Evolutionary conservation across 192 early-diverging fungal genomes (phyloP).

Genomic region (Coemansia interrupta): DNA sequence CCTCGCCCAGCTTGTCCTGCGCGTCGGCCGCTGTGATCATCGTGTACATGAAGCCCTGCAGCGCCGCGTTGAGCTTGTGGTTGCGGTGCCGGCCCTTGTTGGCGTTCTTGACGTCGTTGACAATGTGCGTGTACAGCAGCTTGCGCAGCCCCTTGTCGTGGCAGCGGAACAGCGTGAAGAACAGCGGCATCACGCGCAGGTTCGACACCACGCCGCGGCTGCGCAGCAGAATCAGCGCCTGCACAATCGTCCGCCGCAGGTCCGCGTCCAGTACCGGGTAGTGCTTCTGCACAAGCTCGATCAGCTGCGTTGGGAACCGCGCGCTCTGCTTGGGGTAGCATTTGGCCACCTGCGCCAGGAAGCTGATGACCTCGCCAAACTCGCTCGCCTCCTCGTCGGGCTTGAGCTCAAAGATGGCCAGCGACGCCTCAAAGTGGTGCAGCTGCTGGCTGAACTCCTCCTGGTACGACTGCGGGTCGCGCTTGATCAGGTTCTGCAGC

Average conservation of each 20-base stretch:
- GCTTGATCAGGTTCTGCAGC: conserved; percentile 96
- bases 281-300: conserved; percentile 77
- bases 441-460: conserved; percentile 94
- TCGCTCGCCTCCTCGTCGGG: conserved; percentile 75
- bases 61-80: conserved; percentile 95
- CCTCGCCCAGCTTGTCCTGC: conserved; percentile 63
- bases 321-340: conserved; percentile 84
- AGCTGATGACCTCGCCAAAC: conserved; percentile 85
- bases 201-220: conserved; percentile 78
- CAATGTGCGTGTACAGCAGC: conserved; percentile 88
- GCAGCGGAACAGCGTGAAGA: conserved; percentile 94
- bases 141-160: conserved; percentile 88
- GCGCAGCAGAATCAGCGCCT: conserved; percentile 82
- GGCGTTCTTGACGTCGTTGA: conserved; percentile 89
- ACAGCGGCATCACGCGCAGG: conserved; percentile 73
- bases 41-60: conserved; percentile 98
- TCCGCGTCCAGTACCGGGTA: conserved; percentile 79
- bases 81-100: conserved; percentile 88
- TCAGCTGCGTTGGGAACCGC: conserved; percentile 79
- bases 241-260: conserved; percentile 81
- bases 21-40: conserved; percentile 76
- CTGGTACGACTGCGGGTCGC: conserved; percentile 88
- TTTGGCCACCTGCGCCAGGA: conserved; percentile 80
- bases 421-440: conserved; percentile 83
- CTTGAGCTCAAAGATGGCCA: conserved; percentile 86